A percentile compares a stretch with the other conserved stretches of the same genome.
Evolutionary conservation across 2,329 filamentous ascomycete genomes (phyloP).

Genomic region (Fusarium stilboides): DNA sequence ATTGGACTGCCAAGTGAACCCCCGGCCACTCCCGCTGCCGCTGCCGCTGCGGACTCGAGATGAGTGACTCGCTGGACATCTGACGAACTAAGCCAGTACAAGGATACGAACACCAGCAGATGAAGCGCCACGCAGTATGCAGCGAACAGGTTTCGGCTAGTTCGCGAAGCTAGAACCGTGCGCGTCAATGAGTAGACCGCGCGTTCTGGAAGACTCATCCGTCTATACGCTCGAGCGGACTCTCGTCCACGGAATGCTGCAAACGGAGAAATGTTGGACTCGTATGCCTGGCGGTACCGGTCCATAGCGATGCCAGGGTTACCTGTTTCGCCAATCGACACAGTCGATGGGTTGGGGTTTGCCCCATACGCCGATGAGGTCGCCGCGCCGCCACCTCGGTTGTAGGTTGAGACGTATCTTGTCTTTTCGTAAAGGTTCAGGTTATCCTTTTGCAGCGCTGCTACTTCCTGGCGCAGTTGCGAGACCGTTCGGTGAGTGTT

Average conservation of each 20-base stretch:
- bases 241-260: conserved; percentile 96
- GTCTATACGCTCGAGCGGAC: conserved; percentile 88
- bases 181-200: conserved; percentile 92
- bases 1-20: conserved; percentile 51
- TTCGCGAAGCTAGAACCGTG: conserved; percentile 90
- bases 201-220: conserved; percentile 93
- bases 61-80: conserved; percentile 76
- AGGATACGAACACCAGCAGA: conserved; percentile 85
- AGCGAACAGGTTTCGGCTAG: conserved; percentile 94
- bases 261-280: conserved; percentile 95
- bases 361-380: conserved; percentile 76
- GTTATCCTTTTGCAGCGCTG: conserved; percentile 95
- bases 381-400: conserved; percentile 73
- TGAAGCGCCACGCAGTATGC: conserved; percentile 92
- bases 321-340: conserved; percentile 70
- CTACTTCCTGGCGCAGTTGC: conserved; percentile 89
- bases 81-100: conserved; percentile 85
- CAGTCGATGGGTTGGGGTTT: conserved; percentile 83
- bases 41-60: conserved; percentile 65
- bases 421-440: conserved; percentile 97
- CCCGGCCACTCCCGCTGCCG: conserved; percentile 61
- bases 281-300: conserved; percentile 92
- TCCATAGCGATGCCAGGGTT: conserved; percentile 79
- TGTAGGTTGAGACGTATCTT: conserved; percentile 95
- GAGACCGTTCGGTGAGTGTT: conserved; percentile 87